Evolutionary conservation across 2,329 filamentous ascomycete species (phyloP), one percentile per base, ranked within the genome.

Genomic region (Cladophialophora psammophila): DNA sequence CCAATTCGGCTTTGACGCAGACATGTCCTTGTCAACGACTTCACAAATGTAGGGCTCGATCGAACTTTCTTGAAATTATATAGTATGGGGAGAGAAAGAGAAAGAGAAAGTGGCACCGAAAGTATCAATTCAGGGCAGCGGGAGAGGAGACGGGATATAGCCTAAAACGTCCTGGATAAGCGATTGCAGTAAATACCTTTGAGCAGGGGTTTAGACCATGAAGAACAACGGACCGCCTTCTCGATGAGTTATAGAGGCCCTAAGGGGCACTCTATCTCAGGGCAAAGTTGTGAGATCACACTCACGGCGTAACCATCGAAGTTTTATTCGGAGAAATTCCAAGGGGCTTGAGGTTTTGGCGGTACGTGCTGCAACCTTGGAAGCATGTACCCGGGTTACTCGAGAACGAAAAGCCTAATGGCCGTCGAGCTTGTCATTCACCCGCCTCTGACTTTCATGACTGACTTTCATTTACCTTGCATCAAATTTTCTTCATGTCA

Each of bases 1-100:
- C 69, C 69, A 70, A n/a, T 69, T 67, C 5, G 69, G 66, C 36
- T 67, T 69, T 38, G 66, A 18, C 4, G 62, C 65, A 5, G 68
- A 60, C 70, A 71, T 73, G 31, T 12, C 20, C 13, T 52, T 20
- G 34, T 42, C 35, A 15, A 5, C 15, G 13, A 34, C 15, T 31
- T 35, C 48, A 26, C 8, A 53, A 32, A 61, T n/a, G 8, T 15
- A 53, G 26, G 13, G 36, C 7, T 34, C 6, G 34, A 35, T 12
- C 18, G 35, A 53, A 18, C 18, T 31, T 26, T 26, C 34, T 18
- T 53, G 50, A 8, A n/a, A 12, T 53, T 18, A 34, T 3, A 62
- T 32, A 5, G n/a, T 26, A 13, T 3, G 26, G 8, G 48, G 32
- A 61, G 50, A 26, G 59, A 34, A 13, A 56, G 1, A 12, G 31